Base-by-base conservation (phyloP, 371 early-diverging fungal genomes). In the Lichtheimia corymbifera region DNA sequence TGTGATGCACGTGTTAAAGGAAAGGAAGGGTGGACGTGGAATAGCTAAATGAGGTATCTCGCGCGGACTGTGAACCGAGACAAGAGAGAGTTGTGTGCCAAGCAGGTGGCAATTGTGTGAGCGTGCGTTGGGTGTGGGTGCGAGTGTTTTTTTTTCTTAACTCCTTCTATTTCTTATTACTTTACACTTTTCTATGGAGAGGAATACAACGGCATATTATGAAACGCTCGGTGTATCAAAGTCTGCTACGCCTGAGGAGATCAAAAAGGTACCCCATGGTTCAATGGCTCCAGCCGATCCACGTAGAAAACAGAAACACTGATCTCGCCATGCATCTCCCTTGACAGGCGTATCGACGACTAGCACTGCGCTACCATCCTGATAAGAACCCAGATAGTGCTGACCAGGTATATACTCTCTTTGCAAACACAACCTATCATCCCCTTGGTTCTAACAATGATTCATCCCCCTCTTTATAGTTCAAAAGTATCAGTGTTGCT, bases 281-380 rank as follows among this genome's bases (percentile, higher is more conserved):
- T 24, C 28, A n/a, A 41, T 28, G 30, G 35, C 6, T 17, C 27
- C 4, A 2, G 5, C 17, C 47, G 22, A 47, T 47, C 35, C 35
- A 50, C 41, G 50, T 27, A 30, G 5, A n/a, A 55, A 35, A 11
- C 5, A 24, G 43, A 35, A 9, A 41, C 42, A 18, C 56, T 25
- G 17, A 35, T 54, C 55, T 51, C 52, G 52, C n/a, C 15, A 51
- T 24, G 4, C 52, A 22, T 17, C 6, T 28, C 42, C 18, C 3
- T 12, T 14, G 4, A 20, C 55, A 73, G 68, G 70, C 70, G 25
- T 77, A 77, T 51, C 53, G 89, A 59, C 75, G 80, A 9, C 67
- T 89, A 20, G 92, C 93, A 0, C 72, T 88, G 13, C 85, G 87
- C 59, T 89, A 88, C 64, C 95, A 94, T 68, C 94, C 94, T 2